Evolutionary conservation across 2,329 filamentous ascomycete species (phyloP).

Genomic region (Ophiostoma sp.): DNA sequence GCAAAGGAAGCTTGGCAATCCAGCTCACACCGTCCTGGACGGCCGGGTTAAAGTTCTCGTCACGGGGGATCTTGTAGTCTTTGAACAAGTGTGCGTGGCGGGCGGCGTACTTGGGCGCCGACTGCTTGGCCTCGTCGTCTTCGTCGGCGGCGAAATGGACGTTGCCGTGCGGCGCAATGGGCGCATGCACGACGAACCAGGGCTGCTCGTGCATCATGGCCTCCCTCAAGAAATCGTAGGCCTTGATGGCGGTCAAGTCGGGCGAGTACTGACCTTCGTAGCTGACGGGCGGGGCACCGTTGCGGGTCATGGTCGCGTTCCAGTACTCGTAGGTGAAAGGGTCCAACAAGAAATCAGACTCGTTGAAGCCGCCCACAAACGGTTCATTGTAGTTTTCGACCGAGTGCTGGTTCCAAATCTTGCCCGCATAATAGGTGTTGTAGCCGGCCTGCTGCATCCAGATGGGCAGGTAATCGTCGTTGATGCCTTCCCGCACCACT

Average conservation of each 20-base stretch:
- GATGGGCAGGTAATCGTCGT: slow-evolving; percentile 66
- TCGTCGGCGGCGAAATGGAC: slow-evolving; percentile 33
- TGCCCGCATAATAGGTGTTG: slow-evolving; percentile 70
- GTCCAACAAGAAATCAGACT: slow-evolving; percentile 57
- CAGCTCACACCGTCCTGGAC: slow-evolving; percentile 48
- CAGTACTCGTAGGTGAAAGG: slow-evolving; percentile 64
- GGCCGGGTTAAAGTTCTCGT: slow-evolving; percentile 65
- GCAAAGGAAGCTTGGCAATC: slow-evolving; percentile 44
- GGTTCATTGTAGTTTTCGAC: slow-evolving; percentile 61
- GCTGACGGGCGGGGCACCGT: slow-evolving; percentile 54
- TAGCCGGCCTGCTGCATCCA: slow-evolving; percentile 70
- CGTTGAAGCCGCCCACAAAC: slow-evolving; percentile 58
- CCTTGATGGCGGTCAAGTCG: not conserved
- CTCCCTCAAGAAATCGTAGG: slow-evolving; percentile 48
- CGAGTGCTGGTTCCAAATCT: slow-evolving; percentile 58
- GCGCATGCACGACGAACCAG: slow-evolving; percentile 67
- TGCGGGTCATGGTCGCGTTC: slow-evolving; percentile 60
- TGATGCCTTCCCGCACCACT: slow-evolving; percentile 63
- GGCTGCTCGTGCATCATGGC: slow-evolving; percentile 55
- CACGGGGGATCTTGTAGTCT: slow-evolving; percentile 59
- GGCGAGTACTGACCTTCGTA: slow-evolving; percentile 52
- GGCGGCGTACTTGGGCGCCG: slow-evolving; percentile 51
- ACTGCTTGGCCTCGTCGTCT: slow-evolving; percentile 18
- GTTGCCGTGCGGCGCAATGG: slow-evolving; percentile 67
- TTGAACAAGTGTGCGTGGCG: slow-evolving; percentile 63